Conservation (phyloP, 2,329 filamentous ascomycete genomes). For the Westerdykella aurantiaca region DNA sequence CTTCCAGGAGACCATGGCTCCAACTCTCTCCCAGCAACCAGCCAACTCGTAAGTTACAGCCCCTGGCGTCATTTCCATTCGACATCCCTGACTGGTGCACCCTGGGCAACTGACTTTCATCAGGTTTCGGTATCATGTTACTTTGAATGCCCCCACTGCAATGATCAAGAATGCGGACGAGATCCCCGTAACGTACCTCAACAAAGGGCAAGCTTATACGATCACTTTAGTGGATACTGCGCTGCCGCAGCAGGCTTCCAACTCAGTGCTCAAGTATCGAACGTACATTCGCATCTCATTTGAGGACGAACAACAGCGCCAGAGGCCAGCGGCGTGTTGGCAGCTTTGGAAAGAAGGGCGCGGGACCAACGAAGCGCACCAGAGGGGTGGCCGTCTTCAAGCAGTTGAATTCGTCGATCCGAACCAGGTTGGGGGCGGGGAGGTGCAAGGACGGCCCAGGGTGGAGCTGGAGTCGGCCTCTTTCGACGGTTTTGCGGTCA, state of each 20-base stretch:
- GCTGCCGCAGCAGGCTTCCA: slow-evolving; percentile 48
- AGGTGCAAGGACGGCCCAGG: slow-evolving; percentile 42
- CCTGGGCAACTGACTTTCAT: slow-evolving; percentile 16
- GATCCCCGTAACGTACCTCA: slow-evolving; percentile 95
- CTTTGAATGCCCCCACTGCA: slow-evolving; percentile 86
- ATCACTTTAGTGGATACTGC: slow-evolving; percentile 76
- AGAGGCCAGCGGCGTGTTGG: slow-evolving; percentile 78
- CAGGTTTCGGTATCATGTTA: slow-evolving; percentile 82
- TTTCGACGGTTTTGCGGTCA: slow-evolving; percentile 89
- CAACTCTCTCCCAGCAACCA: slow-evolving; percentile 33
- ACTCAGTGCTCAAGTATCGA: slow-evolving; percentile 66
- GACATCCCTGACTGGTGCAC: neutral
- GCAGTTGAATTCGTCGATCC: slow-evolving; percentile 88
- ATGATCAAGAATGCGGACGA: slow-evolving; percentile 90
- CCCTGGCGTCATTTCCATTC: neutral
- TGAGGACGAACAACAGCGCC: slow-evolving; percentile 88
- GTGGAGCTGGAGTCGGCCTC: slow-evolving; percentile 58
- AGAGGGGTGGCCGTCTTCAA: slow-evolving; percentile 84
- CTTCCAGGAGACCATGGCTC: slow-evolving; percentile 45
- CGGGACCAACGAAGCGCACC: slow-evolving; percentile 91
- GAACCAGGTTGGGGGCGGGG: slow-evolving; percentile 50
- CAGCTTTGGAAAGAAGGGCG: slow-evolving; percentile 93
- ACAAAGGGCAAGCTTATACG: slow-evolving; percentile 93
- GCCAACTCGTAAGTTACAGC: slow-evolving; percentile 43
- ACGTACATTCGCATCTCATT: slow-evolving; percentile 95